phyloP scores from a whole-genome alignment of 768 basidiomycete genomes.

The Suillus subalutaceus region DNA sequence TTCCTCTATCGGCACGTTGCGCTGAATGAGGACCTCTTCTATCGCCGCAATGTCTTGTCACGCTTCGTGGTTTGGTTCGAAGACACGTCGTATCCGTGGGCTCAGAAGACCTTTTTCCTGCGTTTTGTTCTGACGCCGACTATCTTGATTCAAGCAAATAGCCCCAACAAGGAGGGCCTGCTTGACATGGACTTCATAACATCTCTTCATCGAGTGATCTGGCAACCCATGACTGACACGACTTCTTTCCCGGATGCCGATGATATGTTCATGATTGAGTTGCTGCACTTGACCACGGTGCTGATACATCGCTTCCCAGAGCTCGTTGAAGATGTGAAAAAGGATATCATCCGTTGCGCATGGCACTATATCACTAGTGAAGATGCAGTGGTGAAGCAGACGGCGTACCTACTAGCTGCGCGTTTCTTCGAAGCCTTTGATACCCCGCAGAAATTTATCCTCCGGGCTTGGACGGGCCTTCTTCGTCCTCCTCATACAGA shows the following conservation, averaged over 20 bases:
- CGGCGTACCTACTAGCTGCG: slow-evolving; percentile 87
- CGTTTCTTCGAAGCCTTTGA: slow-evolving; percentile 90
- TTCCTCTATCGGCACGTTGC: slow-evolving; percentile 91
- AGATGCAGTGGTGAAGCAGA: slow-evolving; percentile 91
- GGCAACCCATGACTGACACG: slow-evolving; percentile 74
- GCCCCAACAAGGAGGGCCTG: slow-evolving; percentile 56
- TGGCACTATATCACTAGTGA: slow-evolving; percentile 88
- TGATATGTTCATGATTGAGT: slow-evolving; percentile 88
- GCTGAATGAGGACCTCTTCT: slow-evolving; percentile 63
- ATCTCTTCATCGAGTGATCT: slow-evolving; percentile 72
- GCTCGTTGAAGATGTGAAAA: slow-evolving; percentile 81
- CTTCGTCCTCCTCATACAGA: slow-evolving; percentile 83
- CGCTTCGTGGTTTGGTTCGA: slow-evolving; percentile 89
- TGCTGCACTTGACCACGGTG: slow-evolving; percentile 85
- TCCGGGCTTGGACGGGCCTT: slow-evolving; percentile 89
- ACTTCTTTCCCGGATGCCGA: slow-evolving; percentile 60
- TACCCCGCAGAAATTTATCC: slow-evolving; percentile 87
- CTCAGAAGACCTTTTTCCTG: slow-evolving; percentile 78
- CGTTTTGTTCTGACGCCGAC: slow-evolving; percentile 89
- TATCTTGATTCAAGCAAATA: slow-evolving; percentile 74
- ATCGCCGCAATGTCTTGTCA: slow-evolving; percentile 80
- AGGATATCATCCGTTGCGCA: slow-evolving; percentile 91
- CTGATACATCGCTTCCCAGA: slow-evolving; percentile 83
- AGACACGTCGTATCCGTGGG: slow-evolving; percentile 60
- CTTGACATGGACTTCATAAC: slow-evolving; percentile 73